Base-by-base conservation (phyloP, 441 rosid genomes). In the Pelargonium hybrid region DNA sequence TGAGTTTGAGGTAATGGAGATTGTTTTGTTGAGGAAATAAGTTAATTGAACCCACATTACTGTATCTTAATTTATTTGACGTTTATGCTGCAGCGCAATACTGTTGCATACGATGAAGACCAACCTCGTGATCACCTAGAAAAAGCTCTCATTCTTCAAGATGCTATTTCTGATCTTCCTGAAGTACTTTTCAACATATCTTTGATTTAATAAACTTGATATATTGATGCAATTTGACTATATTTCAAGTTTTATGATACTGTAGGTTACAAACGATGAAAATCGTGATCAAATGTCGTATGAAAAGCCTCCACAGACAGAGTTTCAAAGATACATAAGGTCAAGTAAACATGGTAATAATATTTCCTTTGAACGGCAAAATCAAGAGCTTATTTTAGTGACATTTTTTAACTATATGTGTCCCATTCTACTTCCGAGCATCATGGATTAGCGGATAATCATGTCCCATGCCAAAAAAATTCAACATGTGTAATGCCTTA, bases 111-210 rank as follows among this genome's bases (percentile, higher is more conserved):
- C 73, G 72, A 78, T 45, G 85, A 85, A 74, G 83, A 81, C 4
- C 81, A 81, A 43, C 29, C 41, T n/a, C 67, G 67, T 4, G 80
- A 69, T 21, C 71, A 81, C 25, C 74, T 89, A 74, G 81, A 81
- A 70, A 74, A 70, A 6, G 83, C 81, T 37, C 84, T 90, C 43
- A 29, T 90, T 0, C 73, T 92, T 39, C 25, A 69, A 71, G 98
- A 92, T 73, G 87, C 90, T 2, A 82, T 89, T 66, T 76, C 82
- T 31, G 96, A 90, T 75, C 87, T 88, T 25, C 93, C 93, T 1
- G 71, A 64, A 4, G 97, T 92, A 79, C 48, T 83, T 78, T 11
- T 62, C n/a, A 34, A 14, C 67, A 64, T 34, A 29, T 64, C 34
- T 64, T 15, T 21, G 9, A 25, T 34, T 41, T 68, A 4, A 20